Percentiles rank a stretch among this genome's conserved stretches.
phyloP scores from a whole-genome alignment of 129 eudicot genomes.

The Scalesia atractyloides region DNA sequence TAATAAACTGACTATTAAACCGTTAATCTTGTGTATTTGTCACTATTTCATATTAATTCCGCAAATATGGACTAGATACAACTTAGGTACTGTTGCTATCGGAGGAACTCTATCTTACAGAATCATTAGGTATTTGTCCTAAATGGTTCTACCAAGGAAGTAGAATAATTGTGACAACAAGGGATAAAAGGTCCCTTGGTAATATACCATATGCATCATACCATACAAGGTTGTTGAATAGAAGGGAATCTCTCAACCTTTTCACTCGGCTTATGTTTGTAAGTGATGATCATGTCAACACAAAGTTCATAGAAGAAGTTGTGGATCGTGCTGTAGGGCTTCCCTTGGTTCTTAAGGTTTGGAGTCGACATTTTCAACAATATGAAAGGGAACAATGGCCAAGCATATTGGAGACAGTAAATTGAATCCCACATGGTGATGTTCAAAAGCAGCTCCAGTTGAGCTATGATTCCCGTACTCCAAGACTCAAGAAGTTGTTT shows the following conservation, averaged over 20 bases:
- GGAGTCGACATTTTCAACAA: slow-evolving; percentile 22
- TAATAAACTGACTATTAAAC: too few relatives aligned
- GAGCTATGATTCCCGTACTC: slow-evolving; percentile 28
- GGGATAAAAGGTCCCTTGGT: slow-evolving; percentile 14
- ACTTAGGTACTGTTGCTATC: too few relatives aligned
- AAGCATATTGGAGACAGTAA: slow-evolving; percentile 9
- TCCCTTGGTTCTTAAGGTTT: slow-evolving; percentile 32
- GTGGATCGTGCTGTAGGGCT: slow-evolving; percentile 21
- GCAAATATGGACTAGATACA: too few relatives aligned
- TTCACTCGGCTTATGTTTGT: slow-evolving; percentile 19
- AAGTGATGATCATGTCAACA: neutral
- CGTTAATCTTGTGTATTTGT: too few relatives aligned
- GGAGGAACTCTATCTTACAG: too few relatives aligned
- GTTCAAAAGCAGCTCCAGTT: slow-evolving; percentile 18
- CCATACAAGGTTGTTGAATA: neutral
- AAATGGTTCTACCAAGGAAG: slow-evolving; percentile 16
- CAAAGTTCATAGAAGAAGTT: neutral
- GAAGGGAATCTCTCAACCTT: slow-evolving; percentile 28
- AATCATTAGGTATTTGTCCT: slow-evolving; percentile 11
- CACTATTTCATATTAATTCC: too few relatives aligned
- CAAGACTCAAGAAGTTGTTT: slow-evolving; percentile 22
- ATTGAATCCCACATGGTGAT: too few relatives aligned
- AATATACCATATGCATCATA: neutral
- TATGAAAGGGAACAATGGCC: slow-evolving; percentile 19
- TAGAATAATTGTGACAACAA: slow-evolving; percentile 35